These are phyloP conservation scores for Chlorella sp. DNA, from an alignment of 139 green algal species.

Conservation along the genomic window DNA sequence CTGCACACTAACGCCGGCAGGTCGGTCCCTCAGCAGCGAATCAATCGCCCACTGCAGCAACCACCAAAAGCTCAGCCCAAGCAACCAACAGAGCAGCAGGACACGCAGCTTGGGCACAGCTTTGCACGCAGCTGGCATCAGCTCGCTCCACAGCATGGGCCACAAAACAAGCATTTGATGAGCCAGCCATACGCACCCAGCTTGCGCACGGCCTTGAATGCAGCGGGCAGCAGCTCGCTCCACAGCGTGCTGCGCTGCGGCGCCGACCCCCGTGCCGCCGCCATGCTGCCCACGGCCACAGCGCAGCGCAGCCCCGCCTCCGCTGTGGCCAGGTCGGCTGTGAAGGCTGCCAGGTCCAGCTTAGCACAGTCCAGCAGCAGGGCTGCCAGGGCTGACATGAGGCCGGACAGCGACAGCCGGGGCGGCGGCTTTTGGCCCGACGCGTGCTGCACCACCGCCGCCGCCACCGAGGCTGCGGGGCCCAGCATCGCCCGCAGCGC, in stretches of 20 bases:
- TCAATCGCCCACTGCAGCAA: too few species aligned
- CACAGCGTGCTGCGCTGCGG: conserved; percentile 18
- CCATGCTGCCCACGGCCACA: background rate
- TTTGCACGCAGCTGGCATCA: background rate
- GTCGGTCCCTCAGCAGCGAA: too few species aligned
- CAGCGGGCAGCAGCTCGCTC: conserved; percentile 16
- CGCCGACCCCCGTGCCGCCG: background rate
- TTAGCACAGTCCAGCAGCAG: conserved; percentile 22
- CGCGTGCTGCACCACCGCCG: background rate
- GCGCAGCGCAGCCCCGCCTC: conserved; percentile 9
- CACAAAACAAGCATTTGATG: background rate
- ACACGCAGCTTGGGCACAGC: background rate
- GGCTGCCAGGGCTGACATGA: conserved; percentile 1
- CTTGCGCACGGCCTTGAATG: conserved; percentile 20
- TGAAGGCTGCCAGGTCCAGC: conserved; percentile 1
- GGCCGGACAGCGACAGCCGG: conserved; percentile 6
- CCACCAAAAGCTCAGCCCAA: too few species aligned
- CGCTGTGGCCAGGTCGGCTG: background rate
- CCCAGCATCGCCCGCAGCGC: conserved; percentile 19
- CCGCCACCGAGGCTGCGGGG: conserved; percentile 11
- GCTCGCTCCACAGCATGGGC: background rate
- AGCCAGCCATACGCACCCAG: background rate
- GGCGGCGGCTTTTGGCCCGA: background rate
- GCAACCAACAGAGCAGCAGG: background rate
- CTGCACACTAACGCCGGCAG: too few species aligned